Evolutionary conservation across 2,329 filamentous ascomycete genomes (phyloP), one percentile per base, ranked within the genome.

Genomic region (Pestalotiopsis fici): DNA sequence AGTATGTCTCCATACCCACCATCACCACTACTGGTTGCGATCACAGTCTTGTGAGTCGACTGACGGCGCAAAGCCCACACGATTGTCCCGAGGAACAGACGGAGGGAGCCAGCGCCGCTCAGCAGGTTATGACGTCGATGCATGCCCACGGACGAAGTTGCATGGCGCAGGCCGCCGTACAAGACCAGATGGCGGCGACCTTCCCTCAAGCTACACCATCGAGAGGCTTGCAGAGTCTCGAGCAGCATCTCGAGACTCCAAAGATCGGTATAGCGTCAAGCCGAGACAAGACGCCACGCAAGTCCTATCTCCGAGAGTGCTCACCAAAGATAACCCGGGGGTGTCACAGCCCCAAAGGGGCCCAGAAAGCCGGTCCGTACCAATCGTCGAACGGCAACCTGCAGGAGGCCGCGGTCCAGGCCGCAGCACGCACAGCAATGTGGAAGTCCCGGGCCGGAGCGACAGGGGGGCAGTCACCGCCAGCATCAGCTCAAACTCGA

Each of bases 1-100:
- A 69, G 73, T 85, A 70, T 88, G 87, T 72, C 71, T 88, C 67
- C 87, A 89, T 75, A 87, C 84, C 70, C 87, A 90, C 72, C 86
- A 90, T 72, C 87, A 89, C 75, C 87, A 89, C 78, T 89, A 89
- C 80, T 89, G 87, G 87, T 69, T 84, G 70, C 79, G 80, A 66
- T 78, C 82, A 47, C 74, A 67, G 62, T 69, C 74, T 31, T 67
- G 68, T 64, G 69, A 71, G 25, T 71, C 71, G 31, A 23, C 59
- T 50, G 35, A 31, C 31, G 12, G 23, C 39, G 28, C 54, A 55
- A 31, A 54, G 21, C 9, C 50, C 23, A 12, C 18, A 43, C 56
- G 35, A 21, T 15, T 65, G 37, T 35, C 11, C 43, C 21, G 64
- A 65, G 35, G 59, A 59, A 7, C 66, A 23, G 28, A 28, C 31